Evolutionary conservation across 305 asterid species (phyloP).

Genomic region (Fraxinus latifolia): DNA sequence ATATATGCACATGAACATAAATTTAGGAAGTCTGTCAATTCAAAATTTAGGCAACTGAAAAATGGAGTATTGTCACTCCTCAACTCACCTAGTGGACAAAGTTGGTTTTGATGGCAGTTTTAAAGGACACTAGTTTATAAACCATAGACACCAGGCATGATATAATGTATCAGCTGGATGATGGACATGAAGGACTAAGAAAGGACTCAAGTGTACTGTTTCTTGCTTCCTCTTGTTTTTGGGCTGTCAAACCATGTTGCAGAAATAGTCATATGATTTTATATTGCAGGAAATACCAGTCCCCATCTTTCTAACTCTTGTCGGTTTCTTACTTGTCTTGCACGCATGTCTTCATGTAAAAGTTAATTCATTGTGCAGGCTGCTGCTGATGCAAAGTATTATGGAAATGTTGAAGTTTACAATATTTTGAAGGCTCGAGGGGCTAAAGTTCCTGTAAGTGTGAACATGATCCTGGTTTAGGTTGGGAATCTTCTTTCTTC

Average conservation of each 20-base stretch:
- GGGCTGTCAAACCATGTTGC: neutral
- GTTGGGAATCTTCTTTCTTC: conserved; percentile 19
- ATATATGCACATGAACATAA: neutral
- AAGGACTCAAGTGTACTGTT: neutral
- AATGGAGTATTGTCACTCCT: neutral
- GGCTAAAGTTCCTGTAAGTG: conserved; percentile 78
- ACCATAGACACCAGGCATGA: neutral
- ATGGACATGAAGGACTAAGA: neutral
- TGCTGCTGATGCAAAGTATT: conserved; percentile 97
- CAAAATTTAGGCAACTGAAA: neutral
- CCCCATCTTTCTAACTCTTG: neutral
- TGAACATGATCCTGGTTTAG: conserved; percentile 17
- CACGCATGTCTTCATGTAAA: neutral
- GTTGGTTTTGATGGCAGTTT: neutral
- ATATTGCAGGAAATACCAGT: neutral
- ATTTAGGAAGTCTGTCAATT: neutral
- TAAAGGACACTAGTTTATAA: neutral
- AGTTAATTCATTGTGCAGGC: conserved; percentile 51
- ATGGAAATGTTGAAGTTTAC: conserved; percentile 73
- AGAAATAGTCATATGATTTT: neutral
- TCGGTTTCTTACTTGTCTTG: neutral
- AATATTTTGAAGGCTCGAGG: conserved; percentile 91
- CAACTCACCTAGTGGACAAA: neutral
- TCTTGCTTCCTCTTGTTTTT: neutral
- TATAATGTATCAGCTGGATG: neutral